Evolutionary conservation across 139 green algal genomes (phyloP).

Genomic region (Chlamydomonas sp.): DNA sequence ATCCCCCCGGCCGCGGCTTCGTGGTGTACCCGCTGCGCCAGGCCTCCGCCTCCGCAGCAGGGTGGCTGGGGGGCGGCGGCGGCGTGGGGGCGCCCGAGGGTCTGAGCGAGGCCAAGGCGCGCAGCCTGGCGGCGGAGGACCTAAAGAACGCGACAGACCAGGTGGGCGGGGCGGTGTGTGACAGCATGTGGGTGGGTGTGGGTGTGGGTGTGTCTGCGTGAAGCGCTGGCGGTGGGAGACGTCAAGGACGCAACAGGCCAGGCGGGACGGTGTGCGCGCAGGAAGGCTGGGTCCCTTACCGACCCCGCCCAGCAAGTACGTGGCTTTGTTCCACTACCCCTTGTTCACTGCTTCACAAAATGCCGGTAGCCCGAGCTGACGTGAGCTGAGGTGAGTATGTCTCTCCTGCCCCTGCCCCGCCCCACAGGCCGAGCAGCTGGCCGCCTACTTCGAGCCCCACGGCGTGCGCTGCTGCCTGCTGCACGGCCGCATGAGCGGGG

Average conservation of each 20-base stretch:
- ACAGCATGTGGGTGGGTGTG: neutral
- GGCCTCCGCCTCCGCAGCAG: neutral
- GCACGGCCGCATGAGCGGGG: conserved; percentile 75
- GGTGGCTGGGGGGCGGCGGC: neutral
- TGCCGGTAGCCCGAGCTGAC: too few relatives aligned
- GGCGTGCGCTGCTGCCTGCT: conserved; percentile 44
- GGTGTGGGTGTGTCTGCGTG: too few relatives aligned
- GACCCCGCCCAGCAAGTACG: too few relatives aligned
- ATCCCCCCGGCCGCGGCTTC: conserved; percentile 55
- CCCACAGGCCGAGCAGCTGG: conserved; percentile 23
- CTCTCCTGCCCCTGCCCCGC: too few relatives aligned
- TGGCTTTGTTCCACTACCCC: too few relatives aligned
- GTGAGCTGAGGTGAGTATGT: neutral
- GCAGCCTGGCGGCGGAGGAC: neutral
- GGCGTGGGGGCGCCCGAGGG: neutral
- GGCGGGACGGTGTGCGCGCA: too few relatives aligned
- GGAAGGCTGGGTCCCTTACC: too few relatives aligned
- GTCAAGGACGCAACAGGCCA: too few relatives aligned
- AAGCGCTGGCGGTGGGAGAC: too few relatives aligned
- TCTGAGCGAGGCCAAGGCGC: too few relatives aligned
- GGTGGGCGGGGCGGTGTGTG: neutral
- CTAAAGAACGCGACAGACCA: conserved; percentile 13
- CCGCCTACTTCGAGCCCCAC: neutral
- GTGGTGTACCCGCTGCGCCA: conserved; percentile 64
- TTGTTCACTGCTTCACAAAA: too few relatives aligned